These are phyloP conservation scores for Rhinocladiella similis DNA, from an alignment of 2,329 filamentous ascomycete species.

Conservation along the genomic window DNA sequence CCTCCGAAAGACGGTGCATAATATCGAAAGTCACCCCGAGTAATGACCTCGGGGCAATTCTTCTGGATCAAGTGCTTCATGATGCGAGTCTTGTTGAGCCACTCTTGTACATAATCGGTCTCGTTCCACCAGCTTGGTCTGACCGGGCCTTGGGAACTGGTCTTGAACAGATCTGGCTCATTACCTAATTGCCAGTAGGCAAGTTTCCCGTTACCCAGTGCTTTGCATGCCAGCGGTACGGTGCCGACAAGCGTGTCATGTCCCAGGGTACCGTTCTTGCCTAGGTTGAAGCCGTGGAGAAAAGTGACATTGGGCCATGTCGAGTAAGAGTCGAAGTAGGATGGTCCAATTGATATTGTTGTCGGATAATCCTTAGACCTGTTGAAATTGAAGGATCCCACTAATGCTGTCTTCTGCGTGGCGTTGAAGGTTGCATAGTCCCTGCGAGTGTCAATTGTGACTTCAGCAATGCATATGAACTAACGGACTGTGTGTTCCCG, in stretches of 20 bases:
- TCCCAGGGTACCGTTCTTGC: conserved; percentile 53
- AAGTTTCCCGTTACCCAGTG: conserved; percentile 51
- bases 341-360: conserved; percentile 60
- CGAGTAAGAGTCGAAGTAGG: conserved; percentile 63
- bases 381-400: conserved; percentile 53
- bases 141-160: conserved; percentile 52
- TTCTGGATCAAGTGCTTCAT: conserved; percentile 50
- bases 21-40: conserved; percentile 48
- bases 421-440: conserved; percentile 63
- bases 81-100: conserved; percentile 55
- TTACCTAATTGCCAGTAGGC: conserved; percentile 65
- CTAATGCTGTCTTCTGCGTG: conserved; percentile 50
- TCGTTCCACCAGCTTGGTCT: conserved; percentile 58
- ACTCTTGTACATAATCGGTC: conserved; percentile 56
- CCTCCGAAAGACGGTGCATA: conserved; percentile 62
- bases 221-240: conserved; percentile 58
- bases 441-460: conserved; percentile 25
- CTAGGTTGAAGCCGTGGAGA: conserved; percentile 63
- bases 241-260: conserved; percentile 56
- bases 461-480: too few species aligned
- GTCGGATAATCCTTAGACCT: conserved; percentile 61
- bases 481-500: conserved; percentile 59
- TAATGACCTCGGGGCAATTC: conserved; percentile 53
- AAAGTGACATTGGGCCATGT: conserved; percentile 59
- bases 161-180: conserved; percentile 62